Evolutionary conservation across 2,329 filamentous ascomycete species (phyloP), one percentile per base, ranked within the genome.

Genomic region (Stagonosporopsis chrysanthemi): DNA sequence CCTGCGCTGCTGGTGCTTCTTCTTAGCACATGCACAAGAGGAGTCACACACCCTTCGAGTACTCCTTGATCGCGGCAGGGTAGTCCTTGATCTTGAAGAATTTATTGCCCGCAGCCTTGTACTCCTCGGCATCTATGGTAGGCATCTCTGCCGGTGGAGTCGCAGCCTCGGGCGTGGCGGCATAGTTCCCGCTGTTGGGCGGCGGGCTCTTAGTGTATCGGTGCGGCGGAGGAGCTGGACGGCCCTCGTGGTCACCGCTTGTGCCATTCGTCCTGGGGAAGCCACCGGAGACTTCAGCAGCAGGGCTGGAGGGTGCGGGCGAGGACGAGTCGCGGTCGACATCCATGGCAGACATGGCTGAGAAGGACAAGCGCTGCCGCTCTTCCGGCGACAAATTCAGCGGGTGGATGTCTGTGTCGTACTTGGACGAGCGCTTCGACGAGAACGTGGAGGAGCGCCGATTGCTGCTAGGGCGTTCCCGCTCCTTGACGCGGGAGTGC

Each of bases 61-160:
- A 99, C 77, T 97, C 92, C 66, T 90, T 86, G 75, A 98, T 93
- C 23, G 95, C 94, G 73, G 90, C 89, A 59, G 83, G 80, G 77
- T 94, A 99, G 72, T 97, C 91, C 75, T 90, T 91, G 63, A 93
- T 91, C 82, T 97, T 98, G 85, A 97, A 99, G 73, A 91, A 94
- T 72, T 95, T 95, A 81, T 99, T 99, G 57, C 95, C 95, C 2
- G 91, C 87, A 68, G 90, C 86, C 83, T 99, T 99, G 85, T 89
- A 97, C 12, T 87, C 84, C 79, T 99, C 95, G 24, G 94, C 92
- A 73, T 97, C 91, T 51, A 94, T 90, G 39, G 80, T 78, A n/a
- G 76, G 75, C 43, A 75, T 72, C 56, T 76, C 73, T 15, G 71
- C 72, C 12, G 79, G 74, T 53, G 76, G 75, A 4, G 79, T 75